Base-by-base conservation (phyloP, 805 yeast species). In the Barnettozyma salicaria region DNA sequence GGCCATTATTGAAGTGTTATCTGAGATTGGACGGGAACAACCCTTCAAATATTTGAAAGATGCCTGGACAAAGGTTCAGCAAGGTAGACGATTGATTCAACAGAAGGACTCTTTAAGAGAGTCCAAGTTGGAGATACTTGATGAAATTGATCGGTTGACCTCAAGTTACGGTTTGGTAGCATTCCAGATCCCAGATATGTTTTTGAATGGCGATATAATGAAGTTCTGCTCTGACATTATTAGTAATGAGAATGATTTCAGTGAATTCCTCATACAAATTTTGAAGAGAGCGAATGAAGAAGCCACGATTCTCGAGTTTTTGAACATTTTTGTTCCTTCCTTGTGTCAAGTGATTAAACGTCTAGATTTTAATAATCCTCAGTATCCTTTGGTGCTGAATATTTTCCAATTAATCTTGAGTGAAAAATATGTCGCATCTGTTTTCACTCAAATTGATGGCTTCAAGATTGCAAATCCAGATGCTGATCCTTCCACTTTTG, bases 81-180 rank as follows among this genome's bases (percentile, higher is more conserved):
- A 60, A 28, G 44, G 54, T 6, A 77, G 64, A 50, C 64, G 80
- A 44, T 41, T 66, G 11, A 42, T 73, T 23, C 59, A 64, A 40
- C 54, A 60, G 31, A 70, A 68, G 47, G 68, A 70, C 40, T 55
- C 63, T 4, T 40, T 59, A 18, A 63, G 60, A 37, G 55, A 56
- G 2, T 50, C 50, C 12, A 73, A 75, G 42, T 25, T 63, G 3
- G 50, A 49, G 6, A 40, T 76, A 6, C 58, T 77, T 34, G 64
- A 68, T 38, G 76, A 76, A 40, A 60, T 74, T 18, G 67, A 72
- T 31, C 56, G 72, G 28, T 61, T 72, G 28, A 53, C 74, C 12
- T 61, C 77, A 11, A 76, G 82, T 19, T 84, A 78, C 57, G 87
- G 85, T 0, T 62, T 79, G 20, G 78, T 83, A 17, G 59, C 79